Percentiles rank a stretch among this genome's conserved stretches.
phyloP scores from a whole-genome alignment of 768 basidiomycete genomes.

The Krasilnikovozyma curviuscula region DNA sequence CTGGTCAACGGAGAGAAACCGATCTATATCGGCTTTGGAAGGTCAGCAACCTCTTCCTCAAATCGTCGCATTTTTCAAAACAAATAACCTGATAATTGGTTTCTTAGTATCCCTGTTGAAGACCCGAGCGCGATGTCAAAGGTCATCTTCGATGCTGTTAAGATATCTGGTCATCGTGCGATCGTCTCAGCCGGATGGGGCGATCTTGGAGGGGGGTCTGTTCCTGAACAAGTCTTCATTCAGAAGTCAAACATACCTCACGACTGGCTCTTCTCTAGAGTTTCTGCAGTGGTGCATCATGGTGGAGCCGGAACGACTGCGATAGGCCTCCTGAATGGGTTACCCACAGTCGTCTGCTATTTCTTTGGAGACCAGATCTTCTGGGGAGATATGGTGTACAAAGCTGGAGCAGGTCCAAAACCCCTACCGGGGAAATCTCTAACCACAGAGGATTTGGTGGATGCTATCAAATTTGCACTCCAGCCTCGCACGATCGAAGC shows the following conservation, averaged over 20 bases:
- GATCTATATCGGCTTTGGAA: constrained; percentile 39
- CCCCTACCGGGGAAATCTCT: constrained; percentile 37
- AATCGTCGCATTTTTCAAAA: not conserved
- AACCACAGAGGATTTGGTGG: constrained; percentile 32
- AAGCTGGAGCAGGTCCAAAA: constrained; percentile 38
- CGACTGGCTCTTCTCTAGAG: constrained; percentile 47
- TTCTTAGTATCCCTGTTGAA: constrained; percentile 33
- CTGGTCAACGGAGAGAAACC: constrained; percentile 36
- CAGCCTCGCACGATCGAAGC: constrained; percentile 34
- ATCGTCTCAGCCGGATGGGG: constrained; percentile 51
- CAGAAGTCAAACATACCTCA: constrained; percentile 36
- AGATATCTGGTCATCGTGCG: constrained; percentile 38
- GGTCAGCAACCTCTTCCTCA: not conserved
- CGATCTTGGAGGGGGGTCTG: constrained; percentile 35
- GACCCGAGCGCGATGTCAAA: constrained; percentile 37
- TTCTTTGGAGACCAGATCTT: constrained; percentile 41
- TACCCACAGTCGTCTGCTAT: constrained; percentile 43
- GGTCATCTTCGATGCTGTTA: constrained; percentile 41
- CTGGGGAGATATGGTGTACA: constrained; percentile 42
- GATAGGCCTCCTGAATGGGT: constrained; percentile 39
- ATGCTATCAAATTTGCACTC: constrained; percentile 36
- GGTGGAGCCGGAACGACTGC: constrained; percentile 52
- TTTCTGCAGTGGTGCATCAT: constrained; percentile 42
- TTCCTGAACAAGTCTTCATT: constrained; percentile 41
- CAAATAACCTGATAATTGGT: not conserved